Evolutionary conservation across 495 filamentous ascomycete genomes (phyloP), one percentile per base, ranked within the genome.

Genomic region (Amphirosellinia nigrospora): DNA sequence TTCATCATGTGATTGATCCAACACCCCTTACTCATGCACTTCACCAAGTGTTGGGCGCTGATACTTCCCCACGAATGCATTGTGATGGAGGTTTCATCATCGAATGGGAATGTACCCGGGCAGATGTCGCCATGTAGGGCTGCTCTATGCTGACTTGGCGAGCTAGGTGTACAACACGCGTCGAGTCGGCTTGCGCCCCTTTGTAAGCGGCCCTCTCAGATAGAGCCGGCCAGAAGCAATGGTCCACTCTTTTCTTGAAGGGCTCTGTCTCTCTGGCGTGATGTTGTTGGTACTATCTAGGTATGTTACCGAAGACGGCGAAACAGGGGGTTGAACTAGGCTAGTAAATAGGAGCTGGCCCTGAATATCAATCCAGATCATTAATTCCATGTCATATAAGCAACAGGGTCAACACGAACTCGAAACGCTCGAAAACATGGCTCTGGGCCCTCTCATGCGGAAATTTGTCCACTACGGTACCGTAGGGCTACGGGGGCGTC

Each of bases 21-120:
- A 61, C 41, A 61, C 38, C 41, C 41, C 32, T 19, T 34, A 39
- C 34, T 26, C 28, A 36, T 48, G 41, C 34, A 60, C 55, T 61
- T 52, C 43, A 52, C 30, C 21, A 50, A 59, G 32, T 69, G 56
- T 69, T 69, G 45, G 56, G 66, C 58, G 56, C 45, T 62, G 66
- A 61, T 32, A 10, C 45, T 46, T 39, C 32, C 32, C 56, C 56
- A 50, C 41, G 66, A 58, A 62, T 69, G 66, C 66, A 69, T 69
- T 48, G 34, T 38, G 53, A 53, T 52, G 56, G 66, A 45, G 56
- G 38, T 1, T 6, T 46, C 58, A n/a, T 62, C n/a, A 43, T 69
- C 66, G 58, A 69, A 69, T 69, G 66, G 66, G 66, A 68, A 61
- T n/a, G 66, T 59, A 68, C 52, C 56, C 66, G 43, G 56, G 11